Base-by-base conservation (phyloP, 2,329 filamentous ascomycete genomes). In the Cladosporium sp. region DNA sequence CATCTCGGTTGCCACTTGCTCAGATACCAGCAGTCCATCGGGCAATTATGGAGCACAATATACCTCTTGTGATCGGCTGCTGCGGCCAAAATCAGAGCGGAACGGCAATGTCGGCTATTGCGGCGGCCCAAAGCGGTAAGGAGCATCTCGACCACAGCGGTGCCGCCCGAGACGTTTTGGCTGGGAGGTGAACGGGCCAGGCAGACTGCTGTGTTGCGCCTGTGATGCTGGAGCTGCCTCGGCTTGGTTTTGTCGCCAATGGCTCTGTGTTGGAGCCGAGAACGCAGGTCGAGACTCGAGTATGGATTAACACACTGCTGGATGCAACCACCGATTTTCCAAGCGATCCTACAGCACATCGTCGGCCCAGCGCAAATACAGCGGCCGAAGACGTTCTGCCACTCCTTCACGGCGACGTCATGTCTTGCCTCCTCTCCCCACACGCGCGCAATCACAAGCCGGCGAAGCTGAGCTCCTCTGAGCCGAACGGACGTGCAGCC, bases 381-480 rank as follows among this genome's bases (percentile, higher is more conserved):
- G 14, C 4, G n/a, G 22, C 14, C 42, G 22, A n/a, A 14, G 35
- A 38, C 16, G 35, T 38, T 28, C n/a, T 38, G 13, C 16, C 2
- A 38, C 13, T 13, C 35, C 34, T 35, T n/a, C 34, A 35, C n/a
- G 19, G 10, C 16, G 28, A 50, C 40, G 48, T 50, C 48, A 50
- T 43, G 42, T 32, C 22, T 43, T n/a, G 22, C 11, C 13, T 13
- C 31, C 42, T 32, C 42, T 32, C 42, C 42, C 11, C 42, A 31
- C 42, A n/a, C 10, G 19, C 19, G 40, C 7, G 40, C 46, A 49
- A 49, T 49, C 46, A 49, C 46, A 49, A 49, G 46, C 46, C 37
- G 37, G 22, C 46, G 46, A 40, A 49, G 28, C 37, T 42, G 46
- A 22, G 48, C 48, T 50, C 48, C 48, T 43, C 48, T 50, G 48